Evolutionary conservation across 768 basidiomycete genomes (phyloP).

Genomic region (Tricholoma flavovirens): DNA sequence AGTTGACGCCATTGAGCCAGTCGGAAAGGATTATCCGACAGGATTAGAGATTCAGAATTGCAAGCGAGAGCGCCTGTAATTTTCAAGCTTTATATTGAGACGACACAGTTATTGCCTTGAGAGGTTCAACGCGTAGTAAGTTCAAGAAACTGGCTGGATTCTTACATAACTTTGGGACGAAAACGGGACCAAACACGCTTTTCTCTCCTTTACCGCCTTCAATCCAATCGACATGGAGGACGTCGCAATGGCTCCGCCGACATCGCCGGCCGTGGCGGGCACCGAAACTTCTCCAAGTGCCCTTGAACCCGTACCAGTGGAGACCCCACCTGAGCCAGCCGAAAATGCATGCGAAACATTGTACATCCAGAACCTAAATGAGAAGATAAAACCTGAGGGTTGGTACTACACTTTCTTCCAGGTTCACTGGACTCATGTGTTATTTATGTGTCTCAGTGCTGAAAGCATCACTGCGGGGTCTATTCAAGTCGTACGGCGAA

Average conservation of each 20-base stretch:
- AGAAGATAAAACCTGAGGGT: constrained; percentile 85
- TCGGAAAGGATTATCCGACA: too few species aligned
- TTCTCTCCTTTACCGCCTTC: background rate
- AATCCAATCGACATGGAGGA: constrained; percentile 22
- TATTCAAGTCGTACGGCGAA: constrained; percentile 92
- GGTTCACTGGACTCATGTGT: background rate
- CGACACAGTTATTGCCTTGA: too few species aligned
- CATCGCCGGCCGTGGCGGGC: constrained; percentile 28
- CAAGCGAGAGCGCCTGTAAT: too few species aligned
- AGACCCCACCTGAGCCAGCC: constrained; percentile 23
- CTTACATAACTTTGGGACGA: background rate
- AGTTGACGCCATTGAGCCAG: too few species aligned
- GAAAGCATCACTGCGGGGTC: constrained; percentile 77
- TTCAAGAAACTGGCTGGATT: too few species aligned
- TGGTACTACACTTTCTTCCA: constrained; percentile 5
- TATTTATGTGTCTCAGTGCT: constrained; percentile 48
- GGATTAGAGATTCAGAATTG: too few species aligned
- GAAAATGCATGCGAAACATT: constrained; percentile 75
- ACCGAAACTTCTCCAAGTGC: constrained; percentile 11
- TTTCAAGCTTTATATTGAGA: too few species aligned
- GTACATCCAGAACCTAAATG: constrained; percentile 95
- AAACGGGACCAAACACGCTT: constrained; percentile 12
- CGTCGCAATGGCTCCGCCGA: constrained; percentile 21
- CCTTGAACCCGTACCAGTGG: constrained; percentile 10
- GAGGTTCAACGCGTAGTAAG: too few species aligned